phyloP scores from a whole-genome alignment of 805 yeast species.

The Candida hispaniensis region DNA sequence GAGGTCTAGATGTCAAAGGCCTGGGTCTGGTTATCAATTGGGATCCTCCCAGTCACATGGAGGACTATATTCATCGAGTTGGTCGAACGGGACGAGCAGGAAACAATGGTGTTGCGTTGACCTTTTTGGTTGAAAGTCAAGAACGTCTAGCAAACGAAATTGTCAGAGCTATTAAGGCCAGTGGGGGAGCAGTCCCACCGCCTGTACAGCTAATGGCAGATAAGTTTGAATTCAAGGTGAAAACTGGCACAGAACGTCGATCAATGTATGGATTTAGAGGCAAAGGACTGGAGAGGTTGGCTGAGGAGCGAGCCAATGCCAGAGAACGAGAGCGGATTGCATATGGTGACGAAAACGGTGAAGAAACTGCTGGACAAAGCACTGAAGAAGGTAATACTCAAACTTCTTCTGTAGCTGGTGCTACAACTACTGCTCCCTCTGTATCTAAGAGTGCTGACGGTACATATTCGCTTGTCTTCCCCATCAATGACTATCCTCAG shows the following conservation, averaged over 20 bases:
- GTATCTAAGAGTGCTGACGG: slow-evolving; percentile 45
- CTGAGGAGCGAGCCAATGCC: slow-evolving; percentile 45
- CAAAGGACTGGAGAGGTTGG: slow-evolving; percentile 72
- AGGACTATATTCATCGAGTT: slow-evolving; percentile 91
- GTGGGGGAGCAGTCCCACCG: slow-evolving; percentile 45
- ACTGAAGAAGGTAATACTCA: slow-evolving; percentile 19
- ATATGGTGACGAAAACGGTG: slow-evolving; percentile 35
- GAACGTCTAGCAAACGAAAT: slow-evolving; percentile 57
- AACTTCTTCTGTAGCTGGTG: slow-evolving; percentile 2
- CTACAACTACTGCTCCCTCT: slow-evolving; percentile 42
- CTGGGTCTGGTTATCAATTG: slow-evolving; percentile 71
- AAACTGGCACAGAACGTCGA: slow-evolving; percentile 52
- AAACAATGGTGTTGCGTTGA: slow-evolving; percentile 58
- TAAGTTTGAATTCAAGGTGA: slow-evolving; percentile 48
- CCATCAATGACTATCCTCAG: slow-evolving; percentile 75
- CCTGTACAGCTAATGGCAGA: slow-evolving; percentile 42
- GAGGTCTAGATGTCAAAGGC: slow-evolving; percentile 90
- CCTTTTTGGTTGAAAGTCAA: slow-evolving; percentile 55
- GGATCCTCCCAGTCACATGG: slow-evolving; percentile 78
- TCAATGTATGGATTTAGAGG: slow-evolving; percentile 80
- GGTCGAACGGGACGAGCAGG: slow-evolving; percentile 97
- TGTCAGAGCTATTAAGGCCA: slow-evolving; percentile 52
- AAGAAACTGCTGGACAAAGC: slow-evolving; percentile 24
- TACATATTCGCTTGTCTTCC: slow-evolving; percentile 54
- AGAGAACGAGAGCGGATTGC: slow-evolving; percentile 41